phyloP scores from a whole-genome alignment of 1,139 yeast genomes.

The Debaryomycetaceae sp. region DNA sequence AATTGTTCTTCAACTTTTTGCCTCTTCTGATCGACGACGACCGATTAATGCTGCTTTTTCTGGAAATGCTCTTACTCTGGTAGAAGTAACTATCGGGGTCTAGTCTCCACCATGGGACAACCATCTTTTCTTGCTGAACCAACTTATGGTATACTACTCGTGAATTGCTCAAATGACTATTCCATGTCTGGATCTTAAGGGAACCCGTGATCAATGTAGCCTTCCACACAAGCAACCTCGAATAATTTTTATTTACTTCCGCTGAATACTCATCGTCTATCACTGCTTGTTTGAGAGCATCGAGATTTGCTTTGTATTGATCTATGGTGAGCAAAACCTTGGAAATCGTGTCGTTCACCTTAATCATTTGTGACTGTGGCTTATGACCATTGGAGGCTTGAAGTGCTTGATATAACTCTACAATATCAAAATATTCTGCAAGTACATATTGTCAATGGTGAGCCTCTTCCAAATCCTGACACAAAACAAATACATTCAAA shows the following conservation, averaged over 20 bases:
- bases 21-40: conserved; percentile 4
- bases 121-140: conserved; percentile 27
- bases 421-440: neutral
- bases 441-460: neutral
- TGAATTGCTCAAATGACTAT: conserved; percentile 22
- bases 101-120: conserved; percentile 38
- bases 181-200: conserved; percentile 37
- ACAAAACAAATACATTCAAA: neutral
- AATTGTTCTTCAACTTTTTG: conserved; percentile 10
- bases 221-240: conserved; percentile 41
- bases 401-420: neutral
- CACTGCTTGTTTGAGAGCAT: conserved; percentile 28
- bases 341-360: conserved; percentile 38
- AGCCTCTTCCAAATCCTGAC: neutral
- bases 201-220: conserved; percentile 35
- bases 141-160: conserved; percentile 39
- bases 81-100: conserved; percentile 30
- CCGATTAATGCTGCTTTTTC: conserved; percentile 12
- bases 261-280: conserved; percentile 31
- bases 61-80: conserved; percentile 13
- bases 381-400: neutral
- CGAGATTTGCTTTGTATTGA: conserved; percentile 33
- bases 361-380: conserved; percentile 14
- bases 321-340: conserved; percentile 37
- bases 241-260: conserved; percentile 17